Evolutionary conservation across 106 monocot genomes (phyloP).

Genomic region (Triglochin maritima): DNA sequence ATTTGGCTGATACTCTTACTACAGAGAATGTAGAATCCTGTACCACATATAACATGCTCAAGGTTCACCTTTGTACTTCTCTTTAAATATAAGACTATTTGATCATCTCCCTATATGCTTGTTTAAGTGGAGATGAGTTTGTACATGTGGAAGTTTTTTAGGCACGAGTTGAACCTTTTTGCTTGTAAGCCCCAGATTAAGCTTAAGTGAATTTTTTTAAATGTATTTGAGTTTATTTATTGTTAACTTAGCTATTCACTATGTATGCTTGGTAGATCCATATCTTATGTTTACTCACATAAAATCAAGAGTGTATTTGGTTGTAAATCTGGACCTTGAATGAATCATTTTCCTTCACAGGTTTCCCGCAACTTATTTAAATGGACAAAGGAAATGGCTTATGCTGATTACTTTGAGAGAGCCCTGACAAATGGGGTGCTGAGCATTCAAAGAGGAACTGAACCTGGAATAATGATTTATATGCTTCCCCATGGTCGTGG

Average conservation of each 20-base stretch:
- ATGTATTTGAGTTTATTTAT: too few relatives aligned
- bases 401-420: constrained; percentile 96
- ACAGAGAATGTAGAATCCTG: constrained; percentile 92
- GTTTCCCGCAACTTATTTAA: constrained; percentile 86
- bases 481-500: constrained; percentile 88
- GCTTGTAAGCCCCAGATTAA: too few relatives aligned
- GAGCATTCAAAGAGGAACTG: constrained; percentile 85
- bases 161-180: too few relatives aligned
- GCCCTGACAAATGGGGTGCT: constrained; percentile 85
- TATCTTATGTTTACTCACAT: too few relatives aligned
- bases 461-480: constrained; percentile 95
- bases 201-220: too few relatives aligned
- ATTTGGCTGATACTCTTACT: constrained; percentile 52
- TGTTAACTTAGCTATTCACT: too few relatives aligned
- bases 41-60: constrained; percentile 96
- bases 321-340: too few relatives aligned
- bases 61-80: constrained; percentile 28
- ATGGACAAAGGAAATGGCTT: constrained; percentile 80
- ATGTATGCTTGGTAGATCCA: too few relatives aligned
- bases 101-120: background rate
- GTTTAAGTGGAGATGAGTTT: too few relatives aligned
- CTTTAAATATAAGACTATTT: background rate
- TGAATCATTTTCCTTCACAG: constrained; percentile 20
- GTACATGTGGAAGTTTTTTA: too few relatives aligned
- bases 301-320: too few relatives aligned